Evolutionary conservation across 805 yeast genomes (phyloP), one percentile per base, ranked within the genome.

Genomic region (Ogataea henricii): DNA sequence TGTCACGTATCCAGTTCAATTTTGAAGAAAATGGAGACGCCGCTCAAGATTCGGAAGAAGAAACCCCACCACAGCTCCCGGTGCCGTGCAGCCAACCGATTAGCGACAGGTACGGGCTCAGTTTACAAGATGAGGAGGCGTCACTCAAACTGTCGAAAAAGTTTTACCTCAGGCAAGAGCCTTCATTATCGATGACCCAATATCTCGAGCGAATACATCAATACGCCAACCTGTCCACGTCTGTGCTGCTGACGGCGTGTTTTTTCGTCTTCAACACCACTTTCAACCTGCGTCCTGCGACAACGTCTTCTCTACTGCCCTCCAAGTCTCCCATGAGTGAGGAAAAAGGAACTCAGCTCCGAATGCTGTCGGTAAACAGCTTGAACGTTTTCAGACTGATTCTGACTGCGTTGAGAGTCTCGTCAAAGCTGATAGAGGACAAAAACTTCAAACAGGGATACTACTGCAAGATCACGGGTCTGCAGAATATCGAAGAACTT

Each of bases 381-480:
- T 54, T 67, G 39, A 74, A 74, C 47, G 71, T 67, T 5, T 70
- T 72, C 49, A 53, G 79, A 27, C 55, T 74, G 38, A 54, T 72
- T 7, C 58, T 74, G 47, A 69, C 77, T 2, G 60, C 64, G 30
- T 49, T 74, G 13, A 57, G 79, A 34, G 60, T 75, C 20, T 64
- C 76, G 33, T 64, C 66, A 20, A 74, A 74, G 50, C 58, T 69
- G 29, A 60, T 74, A 21, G 79, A 74, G 51, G 79, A 74, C 52
- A 66, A 73, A 37, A 70, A 74, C 55, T 74, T 65, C 54, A 70
- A 68, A 41, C 78, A 72, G 43, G 58, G 56, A 25, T 67, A 68
- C 39, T 74, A 70, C 51, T 75, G 78, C 35, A 69, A 68, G 30
- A 70, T 74, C n/a, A 70, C 72, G 3, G 79, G 79, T 2, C 63